Evolutionary conservation across 2,329 filamentous ascomycete genomes (phyloP).

Genomic region (Lachnellula cervina): DNA sequence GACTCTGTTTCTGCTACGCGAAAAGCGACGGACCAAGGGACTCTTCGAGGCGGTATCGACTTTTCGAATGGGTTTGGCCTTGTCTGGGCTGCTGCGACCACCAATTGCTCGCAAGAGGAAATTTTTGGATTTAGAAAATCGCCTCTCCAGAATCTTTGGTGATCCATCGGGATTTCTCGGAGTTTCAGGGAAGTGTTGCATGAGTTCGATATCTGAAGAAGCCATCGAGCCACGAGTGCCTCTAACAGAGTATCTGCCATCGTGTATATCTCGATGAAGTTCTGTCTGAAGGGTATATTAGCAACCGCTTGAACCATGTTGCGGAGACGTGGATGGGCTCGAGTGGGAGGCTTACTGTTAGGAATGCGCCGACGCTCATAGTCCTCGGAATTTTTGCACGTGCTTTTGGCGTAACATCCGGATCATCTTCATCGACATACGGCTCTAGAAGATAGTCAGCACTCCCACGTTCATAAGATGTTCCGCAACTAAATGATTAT

Average conservation of each 20-base stretch:
- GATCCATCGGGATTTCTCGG: not conserved
- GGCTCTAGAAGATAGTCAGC: constrained; percentile 5
- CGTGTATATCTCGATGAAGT: constrained; percentile 12
- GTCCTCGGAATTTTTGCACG: constrained; percentile 14
- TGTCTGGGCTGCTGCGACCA: constrained; percentile 12
- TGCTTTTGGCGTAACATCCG: constrained; percentile 27
- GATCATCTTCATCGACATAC: constrained; percentile 12
- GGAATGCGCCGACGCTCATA: constrained; percentile 24
- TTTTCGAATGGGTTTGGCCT: constrained; percentile 7
- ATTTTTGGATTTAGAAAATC: constrained; percentile 27
- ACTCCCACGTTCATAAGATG: not conserved
- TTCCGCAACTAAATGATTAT: not conserved
- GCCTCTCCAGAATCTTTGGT: constrained; percentile 20
- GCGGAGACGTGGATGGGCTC: not conserved
- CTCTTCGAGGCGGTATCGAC: constrained; percentile 14
- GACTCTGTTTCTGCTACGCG: constrained; percentile 16
- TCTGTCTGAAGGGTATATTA: constrained; percentile 12
- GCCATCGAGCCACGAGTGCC: constrained; percentile 9
- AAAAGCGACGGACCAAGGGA: constrained; percentile 23
- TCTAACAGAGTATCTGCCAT: constrained; percentile 18
- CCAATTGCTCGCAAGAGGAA: constrained; percentile 28
- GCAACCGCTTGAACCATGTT: not conserved
- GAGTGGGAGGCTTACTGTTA: constrained; percentile 10
- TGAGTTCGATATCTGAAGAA: constrained; percentile 1
- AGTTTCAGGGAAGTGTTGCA: not conserved